Evolutionary conservation across 805 yeast species (phyloP), one percentile per base, ranked within the genome.

Genomic region (Candida wancherniae): DNA sequence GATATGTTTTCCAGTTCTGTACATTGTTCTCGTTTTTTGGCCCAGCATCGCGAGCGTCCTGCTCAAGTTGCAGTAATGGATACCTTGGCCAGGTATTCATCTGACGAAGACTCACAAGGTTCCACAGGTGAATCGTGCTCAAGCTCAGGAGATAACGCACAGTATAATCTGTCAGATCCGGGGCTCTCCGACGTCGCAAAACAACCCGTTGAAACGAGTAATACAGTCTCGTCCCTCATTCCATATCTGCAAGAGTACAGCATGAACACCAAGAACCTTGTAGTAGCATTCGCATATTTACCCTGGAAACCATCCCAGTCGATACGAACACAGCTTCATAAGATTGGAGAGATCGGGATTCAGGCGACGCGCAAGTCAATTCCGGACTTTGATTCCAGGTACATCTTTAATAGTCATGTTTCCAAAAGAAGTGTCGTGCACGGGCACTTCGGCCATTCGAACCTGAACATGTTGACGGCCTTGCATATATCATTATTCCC

Each of bases 161-260:
- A n/a, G n/a, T n/a, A n/a, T n/a, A n/a, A n/a, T n/a, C n/a, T n/a
- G n/a, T n/a, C n/a, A n/a, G n/a, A n/a, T n/a, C n/a, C n/a, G n/a
- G n/a, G n/a, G n/a, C n/a, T n/a, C n/a, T n/a, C n/a, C n/a, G n/a
- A n/a, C n/a, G n/a, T n/a, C n/a, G n/a, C n/a, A n/a, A n/a, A n/a
- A n/a, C n/a, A n/a, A n/a, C n/a, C n/a, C n/a, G n/a, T n/a, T 19
- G 17, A 19, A 7, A 19, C 28, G n/a, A 24, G 28, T 9, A 9
- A 12, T n/a, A 4, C 27, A 12, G 24, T 31, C 4, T 9, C 14
- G 9, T 18, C 14, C 8, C 28, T 36, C 28, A 24, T 33, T 5
- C 28, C 33, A 13, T 38, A 38, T 29, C 41, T 42, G 46, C 47
- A 45, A 21, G 53, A 52, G 32, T 50, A 47, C 37, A 28, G 43